Conservation (phyloP, 768 basidiomycete genomes). For the Hortiboletus flavorubellus region DNA sequence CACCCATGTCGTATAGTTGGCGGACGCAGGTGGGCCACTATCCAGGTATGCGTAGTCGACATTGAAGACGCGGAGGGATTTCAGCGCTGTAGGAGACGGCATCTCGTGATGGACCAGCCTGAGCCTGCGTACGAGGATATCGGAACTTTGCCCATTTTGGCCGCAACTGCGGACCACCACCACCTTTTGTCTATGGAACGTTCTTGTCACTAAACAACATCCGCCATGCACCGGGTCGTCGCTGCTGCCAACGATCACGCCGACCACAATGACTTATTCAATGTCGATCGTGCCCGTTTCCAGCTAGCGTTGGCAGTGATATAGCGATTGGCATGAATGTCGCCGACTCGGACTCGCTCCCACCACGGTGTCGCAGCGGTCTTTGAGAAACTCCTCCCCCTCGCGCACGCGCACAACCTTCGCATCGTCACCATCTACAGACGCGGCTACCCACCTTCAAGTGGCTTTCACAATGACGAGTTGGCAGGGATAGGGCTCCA, state of each 20-base stretch:
- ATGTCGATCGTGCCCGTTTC: too few relatives aligned
- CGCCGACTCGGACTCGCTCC: neutral
- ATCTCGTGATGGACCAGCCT: neutral
- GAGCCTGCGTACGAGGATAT: too few relatives aligned
- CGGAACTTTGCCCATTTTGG: too few relatives aligned
- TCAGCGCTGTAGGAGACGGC: neutral
- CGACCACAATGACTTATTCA: too few relatives aligned
- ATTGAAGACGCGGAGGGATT: constrained; percentile 13
- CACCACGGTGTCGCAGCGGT: neutral
- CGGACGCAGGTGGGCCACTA: constrained; percentile 17
- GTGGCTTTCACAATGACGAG: constrained; percentile 18
- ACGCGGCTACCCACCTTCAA: constrained; percentile 28
- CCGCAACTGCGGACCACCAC: too few relatives aligned
- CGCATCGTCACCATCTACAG: constrained; percentile 25
- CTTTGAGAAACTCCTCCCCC: constrained; percentile 21
- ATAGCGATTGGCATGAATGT: too few relatives aligned
- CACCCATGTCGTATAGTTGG: constrained; percentile 22
- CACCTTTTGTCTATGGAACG: too few relatives aligned
- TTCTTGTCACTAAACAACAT: too few relatives aligned
- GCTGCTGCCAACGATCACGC: too few relatives aligned
- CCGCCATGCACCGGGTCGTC: too few relatives aligned
- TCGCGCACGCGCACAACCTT: constrained; percentile 18
- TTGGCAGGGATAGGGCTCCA: constrained; percentile 6
- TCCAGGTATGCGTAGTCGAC: constrained; percentile 22
- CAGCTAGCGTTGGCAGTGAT: too few relatives aligned